Base-by-base conservation (phyloP, 2,329 filamentous ascomycete species). In the Claviceps sp. region DNA sequence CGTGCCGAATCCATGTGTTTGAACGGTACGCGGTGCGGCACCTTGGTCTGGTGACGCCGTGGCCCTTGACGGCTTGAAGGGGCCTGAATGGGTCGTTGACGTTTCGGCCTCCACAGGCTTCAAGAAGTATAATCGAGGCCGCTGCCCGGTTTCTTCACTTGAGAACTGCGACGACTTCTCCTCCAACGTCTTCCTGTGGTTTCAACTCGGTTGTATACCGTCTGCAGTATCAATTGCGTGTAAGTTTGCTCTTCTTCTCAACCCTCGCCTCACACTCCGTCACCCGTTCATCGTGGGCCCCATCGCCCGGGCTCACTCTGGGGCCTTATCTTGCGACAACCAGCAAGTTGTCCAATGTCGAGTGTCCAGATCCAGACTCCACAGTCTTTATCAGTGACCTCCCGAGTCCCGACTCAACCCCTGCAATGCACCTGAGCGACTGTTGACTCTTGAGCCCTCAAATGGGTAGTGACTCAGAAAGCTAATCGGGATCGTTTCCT, bases 11-110 rank as follows among this genome's bases (percentile, higher is more conserved):
- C 10, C 4, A 16, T 2, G 14, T 1, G 5, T 17, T 40, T 50
- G 52, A 48, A 56, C 55, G 41, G 55, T 55, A 47, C 38, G 51
- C 47, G 54, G 55, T 55, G 48, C 48, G 46, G 39, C 30, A 38
- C 24, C 44, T 44, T 44, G 47, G 52, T 43, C 45, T 53, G 53
- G 51, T 55, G 53, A 55, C 53, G 51, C 51, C 30, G 38, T 48
- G 50, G 53, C 43, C 53, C 45, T 24, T 44, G 19, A 16, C 8
- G 42, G 14, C 16, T 41, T 16, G 39, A 41, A n/a, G 39, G 39
- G 14, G 19, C 42, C 13, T 37, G 52, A 16, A 24, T 5, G 6
- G 24, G 37, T 44, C 48, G 37, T 52, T 47, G 50, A 42, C 46
- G 42, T 54, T 42, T 30, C 39, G 48, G 52, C 17, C 24, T 42